Evolutionary conservation across 495 filamentous ascomycete species (phyloP), one percentile per base, ranked within the genome.

Genomic region (Podospora comata): DNA sequence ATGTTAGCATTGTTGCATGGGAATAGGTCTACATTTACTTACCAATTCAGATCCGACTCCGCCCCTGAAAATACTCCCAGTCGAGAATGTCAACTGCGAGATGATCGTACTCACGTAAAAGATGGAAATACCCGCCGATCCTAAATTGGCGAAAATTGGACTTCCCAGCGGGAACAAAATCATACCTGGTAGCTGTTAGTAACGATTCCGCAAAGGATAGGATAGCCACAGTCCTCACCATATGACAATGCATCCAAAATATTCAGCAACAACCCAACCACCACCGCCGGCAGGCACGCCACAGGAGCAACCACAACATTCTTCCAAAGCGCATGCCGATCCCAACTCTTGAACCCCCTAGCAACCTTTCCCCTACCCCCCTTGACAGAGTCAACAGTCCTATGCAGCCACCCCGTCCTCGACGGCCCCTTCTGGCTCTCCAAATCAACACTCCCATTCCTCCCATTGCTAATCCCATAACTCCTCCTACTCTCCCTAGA

Each of bases 51-150:
- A 97, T 26, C 95, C 95, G 72, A 98, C 88, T 6, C 91, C 95
- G 15, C 95, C 94, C 72, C 88, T 90, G 80, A 99, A 99, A 27
- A 92, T 87, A 74, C 93, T 97, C 5, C 92, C 91, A 5, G 88
- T 85, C 2, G 94, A 97, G 77, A 94, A 98, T n/a, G 92, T 90
- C 59, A 99, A 77, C 74, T 99, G 95, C 1, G 96, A 90, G 27
- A 99, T 85, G 68, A 99, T 97, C 67, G 92, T 96, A 81, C 94
- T 97, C 69, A 99, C 91, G 75, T 97, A 99, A 80, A 97, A 99
- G 82, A 99, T 98, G 0, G 96, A 97, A 67, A 99, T 96, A 16
- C 95, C 95, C 63, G 97, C 94, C 4, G 93, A 86, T 4, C 93
- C 95, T 27, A 97, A 85, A 61, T 88, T 82, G 30, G 88, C 83